These are phyloP conservation scores for Cyclotella baltica DNA, from an alignment of 108 stramenopile genomes.

Conservation along the genomic window DNA sequence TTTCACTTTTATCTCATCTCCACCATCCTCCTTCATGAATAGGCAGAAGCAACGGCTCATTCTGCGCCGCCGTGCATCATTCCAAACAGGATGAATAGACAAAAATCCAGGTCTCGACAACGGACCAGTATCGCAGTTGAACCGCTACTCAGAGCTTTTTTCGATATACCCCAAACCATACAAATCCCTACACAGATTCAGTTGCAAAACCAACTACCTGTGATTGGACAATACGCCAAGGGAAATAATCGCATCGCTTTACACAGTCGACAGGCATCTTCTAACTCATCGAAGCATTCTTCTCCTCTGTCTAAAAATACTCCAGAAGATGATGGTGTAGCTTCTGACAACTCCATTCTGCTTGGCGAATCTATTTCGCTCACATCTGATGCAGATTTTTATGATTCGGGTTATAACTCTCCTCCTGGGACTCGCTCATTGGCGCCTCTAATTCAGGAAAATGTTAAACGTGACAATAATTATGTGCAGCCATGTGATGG, in stretches of 20 bases:
- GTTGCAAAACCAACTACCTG: not conserved
- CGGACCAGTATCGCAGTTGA: slow-evolving; percentile 21
- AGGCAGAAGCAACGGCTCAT: no score
- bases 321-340: slow-evolving; percentile 25
- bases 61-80: no score
- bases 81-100: not conserved
- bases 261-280: not conserved
- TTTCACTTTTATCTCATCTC: no score
- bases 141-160: slow-evolving; percentile 39
- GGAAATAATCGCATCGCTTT: not conserved
- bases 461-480: not conserved
- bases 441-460: not conserved
- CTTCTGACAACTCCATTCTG: slow-evolving; percentile 30
- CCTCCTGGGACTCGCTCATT: slow-evolving; percentile 3
- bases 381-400: slow-evolving; percentile 35
- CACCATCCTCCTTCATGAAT: no score
- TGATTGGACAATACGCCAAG: not conserved
- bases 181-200: slow-evolving; percentile 1
- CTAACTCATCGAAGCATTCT: not conserved
- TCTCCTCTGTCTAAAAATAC: not conserved
- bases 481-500: not conserved
- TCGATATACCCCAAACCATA: slow-evolving; percentile 34
- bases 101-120: not conserved
- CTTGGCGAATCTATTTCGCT: slow-evolving; percentile 39
- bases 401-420: slow-evolving; percentile 16